phyloP scores from a whole-genome alignment of 352 stramenopile species.

The Phytophthora sojae region DNA sequence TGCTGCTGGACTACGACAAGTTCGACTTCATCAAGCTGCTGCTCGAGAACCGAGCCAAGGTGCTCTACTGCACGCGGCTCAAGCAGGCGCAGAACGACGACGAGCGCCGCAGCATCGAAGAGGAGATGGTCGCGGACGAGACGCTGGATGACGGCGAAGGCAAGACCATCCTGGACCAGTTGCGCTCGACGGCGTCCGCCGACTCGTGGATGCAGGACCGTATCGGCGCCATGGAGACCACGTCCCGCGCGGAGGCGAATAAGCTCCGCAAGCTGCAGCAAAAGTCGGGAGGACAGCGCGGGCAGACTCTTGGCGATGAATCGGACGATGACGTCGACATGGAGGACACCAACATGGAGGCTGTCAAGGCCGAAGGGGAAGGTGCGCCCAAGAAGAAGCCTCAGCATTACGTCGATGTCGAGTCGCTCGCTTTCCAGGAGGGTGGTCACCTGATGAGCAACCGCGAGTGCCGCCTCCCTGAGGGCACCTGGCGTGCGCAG shows the following conservation, averaged over 20 bases:
- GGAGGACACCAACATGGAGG: slow-evolving; percentile 41
- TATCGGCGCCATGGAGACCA: slow-evolving; percentile 87
- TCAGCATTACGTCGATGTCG: slow-evolving; percentile 94
- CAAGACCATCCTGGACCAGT: slow-evolving; percentile 89
- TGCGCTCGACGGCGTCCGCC: slow-evolving; percentile 89
- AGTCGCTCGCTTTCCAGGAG: slow-evolving; percentile 95
- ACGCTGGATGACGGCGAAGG: slow-evolving; percentile 89
- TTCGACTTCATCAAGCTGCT: slow-evolving; percentile 99
- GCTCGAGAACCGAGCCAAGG: slow-evolving; percentile 95
- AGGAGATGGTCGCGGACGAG: slow-evolving; percentile 85
- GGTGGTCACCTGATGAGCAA: slow-evolving; percentile 99
- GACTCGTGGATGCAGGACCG: slow-evolving; percentile 96
- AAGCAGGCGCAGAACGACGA: slow-evolving; percentile 96
- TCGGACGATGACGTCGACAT: slow-evolving; percentile 65
- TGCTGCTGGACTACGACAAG: slow-evolving; percentile 98
- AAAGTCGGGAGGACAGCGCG: slow-evolving; percentile 40
- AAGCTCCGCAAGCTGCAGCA: slow-evolving; percentile 83
- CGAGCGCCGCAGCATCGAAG: slow-evolving; percentile 91
- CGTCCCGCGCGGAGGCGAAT: slow-evolving; percentile 82
- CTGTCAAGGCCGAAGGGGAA: slow-evolving; percentile 24
- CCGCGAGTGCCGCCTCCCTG: slow-evolving; percentile 96
- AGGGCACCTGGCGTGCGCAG: slow-evolving; percentile 97
- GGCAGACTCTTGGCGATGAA: slow-evolving; percentile 28
- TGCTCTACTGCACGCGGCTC: slow-evolving; percentile 97
- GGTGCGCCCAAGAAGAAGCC: slow-evolving; percentile 60